phyloP scores from a whole-genome alignment of 768 basidiomycete genomes.

The Tylopilus sp. region DNA sequence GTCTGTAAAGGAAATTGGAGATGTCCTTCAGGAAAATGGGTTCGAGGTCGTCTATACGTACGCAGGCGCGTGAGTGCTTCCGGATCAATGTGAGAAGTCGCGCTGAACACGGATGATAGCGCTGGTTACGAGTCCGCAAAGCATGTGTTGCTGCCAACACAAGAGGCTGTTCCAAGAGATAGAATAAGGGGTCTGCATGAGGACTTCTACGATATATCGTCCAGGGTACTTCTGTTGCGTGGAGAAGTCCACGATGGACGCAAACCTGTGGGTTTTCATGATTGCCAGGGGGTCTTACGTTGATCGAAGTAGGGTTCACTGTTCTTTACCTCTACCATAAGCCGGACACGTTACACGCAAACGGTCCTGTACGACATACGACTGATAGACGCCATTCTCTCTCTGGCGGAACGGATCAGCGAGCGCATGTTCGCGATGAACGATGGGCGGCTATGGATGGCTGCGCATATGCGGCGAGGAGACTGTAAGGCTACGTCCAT shows the following conservation, averaged over 20 bases:
- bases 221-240: conserved; percentile 37
- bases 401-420: conserved; percentile 30
- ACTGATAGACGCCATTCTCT: conserved; percentile 21
- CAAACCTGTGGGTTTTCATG: conserved; percentile 33
- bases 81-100: not conserved
- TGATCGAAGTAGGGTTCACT: conserved; percentile 26
- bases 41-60: conserved; percentile 41
- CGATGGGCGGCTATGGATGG: conserved; percentile 40
- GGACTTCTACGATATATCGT: conserved; percentile 33
- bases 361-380: conserved; percentile 32
- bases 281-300: not conserved
- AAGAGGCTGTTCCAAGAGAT: conserved; percentile 32
- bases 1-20: conserved; percentile 29
- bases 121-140: conserved; percentile 37
- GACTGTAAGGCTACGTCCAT: conserved; percentile 33
- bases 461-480: conserved; percentile 43
- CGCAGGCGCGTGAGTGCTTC: conserved; percentile 35
- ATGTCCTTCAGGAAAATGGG: conserved; percentile 35
- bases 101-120: conserved; percentile 21
- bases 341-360: conserved; percentile 25
- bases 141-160: conserved; percentile 31
- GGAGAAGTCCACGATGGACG: conserved; percentile 38
- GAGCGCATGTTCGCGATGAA: conserved; percentile 29
- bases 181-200: conserved; percentile 37
- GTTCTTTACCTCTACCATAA: conserved; percentile 31